phyloP scores from a whole-genome alignment of 352 stramenopile species.

The Blastocystis hominis region DNA sequence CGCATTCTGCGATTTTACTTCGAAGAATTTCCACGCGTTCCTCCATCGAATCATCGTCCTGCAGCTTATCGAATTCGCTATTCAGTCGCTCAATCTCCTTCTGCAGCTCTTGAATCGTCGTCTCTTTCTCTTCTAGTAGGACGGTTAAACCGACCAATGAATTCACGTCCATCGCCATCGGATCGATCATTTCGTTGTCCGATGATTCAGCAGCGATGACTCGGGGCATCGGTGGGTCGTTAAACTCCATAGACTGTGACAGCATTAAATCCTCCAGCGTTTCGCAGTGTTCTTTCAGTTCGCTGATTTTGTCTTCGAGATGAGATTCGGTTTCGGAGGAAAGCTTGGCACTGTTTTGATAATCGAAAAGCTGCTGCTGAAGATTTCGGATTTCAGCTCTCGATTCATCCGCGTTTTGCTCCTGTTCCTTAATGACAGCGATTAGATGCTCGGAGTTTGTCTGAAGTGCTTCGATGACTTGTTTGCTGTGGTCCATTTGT shows the following conservation, averaged over 20 bases:
- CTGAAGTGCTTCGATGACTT: background rate
- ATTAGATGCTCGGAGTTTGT: background rate
- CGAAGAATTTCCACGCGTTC: background rate
- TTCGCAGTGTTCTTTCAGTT: background rate
- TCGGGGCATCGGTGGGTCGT: background rate
- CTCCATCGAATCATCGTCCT: background rate
- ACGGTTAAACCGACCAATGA: background rate
- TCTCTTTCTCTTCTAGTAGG: background rate
- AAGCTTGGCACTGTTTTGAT: background rate
- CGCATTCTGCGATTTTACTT: background rate
- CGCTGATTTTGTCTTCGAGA: background rate
- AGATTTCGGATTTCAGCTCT: background rate
- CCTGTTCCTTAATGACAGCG: background rate
- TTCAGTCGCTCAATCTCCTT: background rate
- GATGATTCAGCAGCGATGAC: background rate
- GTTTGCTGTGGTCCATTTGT: background rate
- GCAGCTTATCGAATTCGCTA: background rate
- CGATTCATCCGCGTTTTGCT: background rate
- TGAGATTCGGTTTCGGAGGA: background rate
- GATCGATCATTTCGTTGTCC: background rate
- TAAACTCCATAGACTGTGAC: background rate
- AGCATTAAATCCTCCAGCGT: background rate
- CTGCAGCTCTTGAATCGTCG: background rate
- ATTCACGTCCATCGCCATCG: background rate
- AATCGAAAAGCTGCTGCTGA: background rate